Conservation (phyloP, 2,329 filamentous ascomycete species). For the Trichoderma brevicompactum region DNA sequence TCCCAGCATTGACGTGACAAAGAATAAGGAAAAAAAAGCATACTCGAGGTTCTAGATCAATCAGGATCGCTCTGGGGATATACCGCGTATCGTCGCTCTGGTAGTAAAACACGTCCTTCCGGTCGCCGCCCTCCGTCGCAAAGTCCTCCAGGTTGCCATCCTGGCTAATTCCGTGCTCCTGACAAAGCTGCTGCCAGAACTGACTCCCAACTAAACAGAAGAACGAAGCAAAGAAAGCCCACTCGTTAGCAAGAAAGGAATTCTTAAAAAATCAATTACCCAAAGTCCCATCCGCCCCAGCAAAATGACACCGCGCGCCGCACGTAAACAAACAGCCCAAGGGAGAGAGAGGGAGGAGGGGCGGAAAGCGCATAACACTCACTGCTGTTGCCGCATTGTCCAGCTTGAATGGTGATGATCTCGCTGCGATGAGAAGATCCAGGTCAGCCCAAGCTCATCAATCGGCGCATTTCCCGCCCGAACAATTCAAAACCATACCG, state of each 20-base stretch:
- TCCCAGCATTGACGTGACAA: not conserved
- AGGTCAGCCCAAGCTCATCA: slow-evolving; percentile 9
- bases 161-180: slow-evolving; percentile 96
- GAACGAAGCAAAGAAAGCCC: slow-evolving; percentile 39
- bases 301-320: not conserved
- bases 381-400: slow-evolving; percentile 99
- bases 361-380: slow-evolving; percentile 49
- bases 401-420: slow-evolving; percentile 98
- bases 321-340: not conserved
- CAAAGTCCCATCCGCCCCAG: not conserved
- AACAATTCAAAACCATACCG: slow-evolving; percentile 31
- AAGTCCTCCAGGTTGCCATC: slow-evolving; percentile 98
- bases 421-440: slow-evolving; percentile 64
- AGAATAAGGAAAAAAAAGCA: slow-evolving; percentile 13
- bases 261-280: not conserved
- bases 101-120: slow-evolving; percentile 99
- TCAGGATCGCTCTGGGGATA: slow-evolving; percentile 92
- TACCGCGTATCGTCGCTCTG: slow-evolving; percentile 99
- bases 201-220: slow-evolving; percentile 77
- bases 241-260: not conserved
- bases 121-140: slow-evolving; percentile 94
- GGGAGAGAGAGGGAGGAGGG: slow-evolving; percentile 9
- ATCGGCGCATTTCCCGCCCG: slow-evolving; percentile 20
- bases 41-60: slow-evolving; percentile 92
- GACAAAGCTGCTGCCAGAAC: slow-evolving; percentile 98